Evolutionary conservation across 805 yeast species (phyloP), one percentile per base, ranked within the genome.

Genomic region (Kurtzmaniella fragi): DNA sequence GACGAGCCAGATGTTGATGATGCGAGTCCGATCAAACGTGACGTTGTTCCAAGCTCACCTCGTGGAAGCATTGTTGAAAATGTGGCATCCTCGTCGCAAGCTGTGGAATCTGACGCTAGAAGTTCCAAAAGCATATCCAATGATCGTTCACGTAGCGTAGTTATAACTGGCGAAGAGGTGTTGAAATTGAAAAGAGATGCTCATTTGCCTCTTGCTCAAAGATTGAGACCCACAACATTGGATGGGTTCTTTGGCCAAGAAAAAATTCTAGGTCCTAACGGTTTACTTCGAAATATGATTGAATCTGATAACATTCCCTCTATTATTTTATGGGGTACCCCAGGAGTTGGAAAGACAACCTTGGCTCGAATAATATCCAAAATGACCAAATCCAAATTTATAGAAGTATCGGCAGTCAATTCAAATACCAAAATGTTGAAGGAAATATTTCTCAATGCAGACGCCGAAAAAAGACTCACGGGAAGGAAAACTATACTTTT

Each of bases 341-440:
- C 74, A 0, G 74, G 74, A 0, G 69, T 66, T 8, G 74, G 74
- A 0, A 68, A 68, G 41, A 68, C 74, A 1, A 56, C 72, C 0
- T 47, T 68, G 34, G 72, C 72, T 1, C 47, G 74, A 17, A 65
- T 68, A 5, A 53, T 68, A 5, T 67, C 71, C 6, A 43, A 50
- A 23, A 47, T 57, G 2, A 51, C 67, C 3, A 51, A 53, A 32
- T 50, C 52, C 40, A 56, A 53, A 35, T 68, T 66, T 40, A 51
- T 65, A 2, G 74, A 68, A 44, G 54, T 68, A 20, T 62, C 69
- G 1, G 74, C 71, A 1, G 59, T 69, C 4, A 65, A 65, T 11
- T 53, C 62, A 23, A 66, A 57, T 38, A 55, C 70, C 25, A 61
- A 66, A 34, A 50, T 52, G 35, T 49, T 68, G 15, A 54, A 59